Percentiles rank a stretch among this genome's conserved stretches.
Evolutionary conservation across 345 rosid genomes (phyloP).

Genomic region (Sisymbrium altissimum): DNA sequence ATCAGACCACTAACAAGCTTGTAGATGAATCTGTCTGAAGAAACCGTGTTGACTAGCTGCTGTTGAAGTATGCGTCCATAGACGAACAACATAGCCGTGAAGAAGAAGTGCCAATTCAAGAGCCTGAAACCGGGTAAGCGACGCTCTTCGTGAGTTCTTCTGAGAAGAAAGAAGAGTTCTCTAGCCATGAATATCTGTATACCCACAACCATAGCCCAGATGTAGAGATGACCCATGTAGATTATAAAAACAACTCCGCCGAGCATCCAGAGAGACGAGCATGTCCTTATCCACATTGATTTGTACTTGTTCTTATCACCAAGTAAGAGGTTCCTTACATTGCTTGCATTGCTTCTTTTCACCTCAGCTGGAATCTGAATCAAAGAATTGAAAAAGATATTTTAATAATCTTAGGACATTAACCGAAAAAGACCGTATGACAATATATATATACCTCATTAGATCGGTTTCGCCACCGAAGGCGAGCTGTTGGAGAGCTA

Average conservation of each 20-base stretch:
- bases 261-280: slow-evolving; percentile 89
- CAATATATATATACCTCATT: slow-evolving; percentile 32
- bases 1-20: slow-evolving; percentile 73
- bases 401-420: background rate
- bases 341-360: slow-evolving; percentile 63
- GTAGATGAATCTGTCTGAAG: slow-evolving; percentile 66
- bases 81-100: slow-evolving; percentile 89
- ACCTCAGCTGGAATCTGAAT: slow-evolving; percentile 39
- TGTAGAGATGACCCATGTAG: slow-evolving; percentile 91
- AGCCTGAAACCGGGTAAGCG: slow-evolving; percentile 85
- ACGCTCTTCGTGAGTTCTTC: slow-evolving; percentile 72
- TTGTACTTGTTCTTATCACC: slow-evolving; percentile 68
- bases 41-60: slow-evolving; percentile 82
- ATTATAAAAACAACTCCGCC: slow-evolving; percentile 61
- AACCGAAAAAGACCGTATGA: background rate
- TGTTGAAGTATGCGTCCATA: slow-evolving; percentile 92
- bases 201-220: slow-evolving; percentile 82
- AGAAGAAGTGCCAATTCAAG: slow-evolving; percentile 92
- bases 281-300: slow-evolving; percentile 70
- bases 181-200: slow-evolving; percentile 89
- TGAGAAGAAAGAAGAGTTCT: slow-evolving; percentile 80
- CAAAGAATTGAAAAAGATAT: background rate
- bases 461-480: slow-evolving; percentile 42
- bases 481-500: slow-evolving; percentile 36
- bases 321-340: slow-evolving; percentile 57